Base-by-base conservation (phyloP, 495 filamentous ascomycete genomes). In the Hypoxylon subgilvum region DNA sequence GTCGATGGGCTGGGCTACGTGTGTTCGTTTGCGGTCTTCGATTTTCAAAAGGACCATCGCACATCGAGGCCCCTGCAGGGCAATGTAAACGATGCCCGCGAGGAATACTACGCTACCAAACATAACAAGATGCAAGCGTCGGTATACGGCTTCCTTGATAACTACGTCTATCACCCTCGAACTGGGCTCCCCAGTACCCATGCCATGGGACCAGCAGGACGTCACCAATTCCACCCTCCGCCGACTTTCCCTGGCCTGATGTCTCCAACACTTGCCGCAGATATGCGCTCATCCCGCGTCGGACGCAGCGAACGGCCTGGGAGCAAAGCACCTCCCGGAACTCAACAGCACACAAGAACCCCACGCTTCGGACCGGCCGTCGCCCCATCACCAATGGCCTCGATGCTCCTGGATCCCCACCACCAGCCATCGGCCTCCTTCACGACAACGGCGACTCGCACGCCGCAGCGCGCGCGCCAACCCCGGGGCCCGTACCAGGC, bases 121-220 rank as follows among this genome's bases (percentile, higher is more conserved):
- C 90, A 97, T 64, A 90, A 90, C 57, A 98, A 98, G 79, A 96
- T 98, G 92, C 84, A 93, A 17, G 90, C 90, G 13, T 97, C 94
- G 1, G 92, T 96, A 67, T 89, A 92, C 60, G 89, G 91, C 4
- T 98, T 98, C 69, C 75, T 97, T 45, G 90, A 96, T 70, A 88
- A 95, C 51, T 98, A 98, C 71, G 85, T 82, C 30, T 78, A 70
- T 71, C 89, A 88, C 66, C 81, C 84, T 25, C 83, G 80, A 38
- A 74, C 77, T 25, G 80, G 76, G 9, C 73, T 78, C 8, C 79
- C 78, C 1, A 69, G 74, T 2, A 71, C 76, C 17, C 68, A 84
- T 44, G 73, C 74, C 19, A 36, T 68, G 9, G 67, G 67, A n/a
- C 76, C 79, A 8, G 77, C 72, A 8, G 72, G 74, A 35, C 74